Evolutionary conservation across 371 early-diverging fungal species (phyloP).

Genomic region (Lichtheimia ramosa): DNA sequence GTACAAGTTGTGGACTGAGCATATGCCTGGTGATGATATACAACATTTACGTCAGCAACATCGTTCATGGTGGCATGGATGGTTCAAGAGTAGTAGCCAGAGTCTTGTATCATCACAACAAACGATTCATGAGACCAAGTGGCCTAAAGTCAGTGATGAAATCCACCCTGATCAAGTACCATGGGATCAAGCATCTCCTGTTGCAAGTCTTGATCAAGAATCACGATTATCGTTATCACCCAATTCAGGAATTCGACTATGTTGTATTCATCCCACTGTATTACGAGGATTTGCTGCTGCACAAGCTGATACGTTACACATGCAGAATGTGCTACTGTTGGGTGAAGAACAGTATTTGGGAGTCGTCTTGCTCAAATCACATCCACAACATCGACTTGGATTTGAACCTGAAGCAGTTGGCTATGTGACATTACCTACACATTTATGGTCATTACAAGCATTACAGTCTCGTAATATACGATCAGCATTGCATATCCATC

Average conservation of each 20-base stretch:
- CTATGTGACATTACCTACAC: constrained; percentile 39
- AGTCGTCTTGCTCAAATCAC: constrained; percentile 36
- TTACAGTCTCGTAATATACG: constrained; percentile 37
- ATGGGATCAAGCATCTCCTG: constrained; percentile 16
- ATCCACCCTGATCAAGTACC: constrained; percentile 23
- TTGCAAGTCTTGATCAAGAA: constrained; percentile 4
- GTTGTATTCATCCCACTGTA: constrained; percentile 52
- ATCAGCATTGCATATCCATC: constrained; percentile 38
- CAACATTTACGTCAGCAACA: background rate
- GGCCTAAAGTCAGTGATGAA: constrained; percentile 41
- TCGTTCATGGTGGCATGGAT: background rate
- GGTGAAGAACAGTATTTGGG: constrained; percentile 49
- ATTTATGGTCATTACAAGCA: constrained; percentile 35
- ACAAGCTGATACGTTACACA: constrained; percentile 41
- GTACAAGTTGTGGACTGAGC: constrained; percentile 49
- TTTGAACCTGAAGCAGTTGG: constrained; percentile 53
- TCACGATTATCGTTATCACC: constrained; percentile 33
- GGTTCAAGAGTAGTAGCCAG: constrained; percentile 1
- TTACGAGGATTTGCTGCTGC: constrained; percentile 36
- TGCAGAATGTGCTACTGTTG: constrained; percentile 41
- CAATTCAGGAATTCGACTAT: constrained; percentile 25
- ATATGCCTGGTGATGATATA: background rate
- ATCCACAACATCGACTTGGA: constrained; percentile 41
- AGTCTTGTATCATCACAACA: constrained; percentile 12
- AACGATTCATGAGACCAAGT: constrained; percentile 16